phyloP scores from a whole-genome alignment of 2,329 filamentous ascomycete genomes.

The Penicillium sp. region DNA sequence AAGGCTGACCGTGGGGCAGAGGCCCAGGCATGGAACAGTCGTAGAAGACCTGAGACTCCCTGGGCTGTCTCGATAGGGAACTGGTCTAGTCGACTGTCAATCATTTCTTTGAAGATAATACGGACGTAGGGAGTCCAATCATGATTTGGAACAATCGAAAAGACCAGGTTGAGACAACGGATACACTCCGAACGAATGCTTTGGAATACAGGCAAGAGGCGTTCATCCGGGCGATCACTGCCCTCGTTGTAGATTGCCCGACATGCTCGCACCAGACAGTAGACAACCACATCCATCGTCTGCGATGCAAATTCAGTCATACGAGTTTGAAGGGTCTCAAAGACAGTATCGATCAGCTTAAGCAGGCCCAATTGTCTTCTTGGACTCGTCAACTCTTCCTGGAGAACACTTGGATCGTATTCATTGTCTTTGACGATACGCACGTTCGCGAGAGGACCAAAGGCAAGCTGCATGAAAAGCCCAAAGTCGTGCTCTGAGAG shows the following conservation, averaged over 20 bases:
- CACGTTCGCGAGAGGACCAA: conserved; percentile 66
- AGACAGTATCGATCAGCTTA: conserved; percentile 85
- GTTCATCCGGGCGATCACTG: conserved; percentile 32
- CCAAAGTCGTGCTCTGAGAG: conserved; percentile 72
- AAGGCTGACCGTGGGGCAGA: conserved; percentile 63
- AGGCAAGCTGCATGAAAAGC: conserved; percentile 78
- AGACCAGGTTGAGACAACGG: conserved; percentile 77
- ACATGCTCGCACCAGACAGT: conserved; percentile 73
- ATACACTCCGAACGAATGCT: conserved; percentile 62
- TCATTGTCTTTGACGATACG: conserved; percentile 56
- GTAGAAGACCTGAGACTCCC: conserved; percentile 78
- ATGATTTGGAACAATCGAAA: conserved; percentile 68
- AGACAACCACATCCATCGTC: conserved; percentile 74
- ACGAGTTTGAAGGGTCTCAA: conserved; percentile 76
- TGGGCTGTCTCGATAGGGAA: conserved; percentile 85
- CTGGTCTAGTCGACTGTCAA: conserved; percentile 73
- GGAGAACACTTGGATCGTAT: conserved; percentile 53
- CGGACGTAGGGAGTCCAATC: conserved; percentile 71
- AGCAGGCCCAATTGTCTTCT: conserved; percentile 87
- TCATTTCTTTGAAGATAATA: conserved; percentile 69
- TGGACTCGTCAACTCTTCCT: conserved; percentile 59
- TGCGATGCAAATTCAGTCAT: conserved; percentile 66
- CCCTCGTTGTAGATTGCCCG: conserved; percentile 46
- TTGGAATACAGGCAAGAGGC: conserved; percentile 37
- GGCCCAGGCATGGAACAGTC: conserved; percentile 79